Evolutionary conservation across 192 early-diverging fungal genomes (phyloP), one percentile per base, ranked within the genome.

Genomic region (Gonapodya sp.): DNA sequence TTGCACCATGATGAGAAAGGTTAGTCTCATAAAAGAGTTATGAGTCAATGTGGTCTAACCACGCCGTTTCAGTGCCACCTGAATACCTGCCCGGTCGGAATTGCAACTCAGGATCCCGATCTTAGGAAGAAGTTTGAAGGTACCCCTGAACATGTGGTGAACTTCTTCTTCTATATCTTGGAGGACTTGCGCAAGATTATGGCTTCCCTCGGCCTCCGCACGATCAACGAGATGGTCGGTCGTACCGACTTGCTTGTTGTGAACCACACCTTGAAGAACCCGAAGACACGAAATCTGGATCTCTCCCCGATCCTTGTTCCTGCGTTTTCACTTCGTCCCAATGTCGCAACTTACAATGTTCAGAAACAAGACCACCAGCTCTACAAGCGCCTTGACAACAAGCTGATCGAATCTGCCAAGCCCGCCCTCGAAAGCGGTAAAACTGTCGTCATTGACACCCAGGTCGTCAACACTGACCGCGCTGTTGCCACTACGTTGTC

Each of bases 121-220:
- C 90, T 99, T 79, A 94, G 97, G 35, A 92, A 92, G 82, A 97
- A 97, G 90, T 99, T 99, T 85, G 93, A 89, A 73, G 97, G 97
- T 31, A 86, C 88, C 79, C 96, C 97, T n/a, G 97, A 99, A 85
- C 92, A 99, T 79, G 96, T 99, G 31, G 88, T 99, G 83, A 98
- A 99, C 89, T 99, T 99, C 89, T 99, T 99, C 91, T 92, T 92
- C 90, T 99, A 96, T 85, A 89, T 99, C 82, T 95, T 95, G 34
- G 97, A 99, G 84, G 96, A 99, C 81, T 85, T 93, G 82, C 93
- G 97, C 79, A 85, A 87, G 34, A 92, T 97, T 84, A 99, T 99
- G 97, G 95, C 97, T 33, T 87, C 88, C 79, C 93, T 99, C 35
- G 97, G 97, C 46, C 93, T 94, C 91, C 93, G 95, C 82, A 92